These are phyloP conservation scores for Trypanosoma cruzi DNA, from an alignment of 208 protist species.

Conservation along the genomic window DNA sequence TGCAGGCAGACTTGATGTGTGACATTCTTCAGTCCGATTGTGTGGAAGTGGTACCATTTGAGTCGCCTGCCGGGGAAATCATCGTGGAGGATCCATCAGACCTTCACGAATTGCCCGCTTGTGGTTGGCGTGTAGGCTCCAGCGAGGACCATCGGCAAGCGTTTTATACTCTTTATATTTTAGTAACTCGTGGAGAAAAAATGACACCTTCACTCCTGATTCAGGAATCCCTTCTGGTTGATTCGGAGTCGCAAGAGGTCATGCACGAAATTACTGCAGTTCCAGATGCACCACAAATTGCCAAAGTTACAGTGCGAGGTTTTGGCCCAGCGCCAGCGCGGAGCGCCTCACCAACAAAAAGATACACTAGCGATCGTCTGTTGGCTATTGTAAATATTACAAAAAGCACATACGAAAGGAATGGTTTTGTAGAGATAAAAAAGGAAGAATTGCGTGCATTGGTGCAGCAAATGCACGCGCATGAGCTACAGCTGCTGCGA, in stretches of 20 bases:
- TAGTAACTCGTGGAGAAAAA: slow-evolving; percentile 34
- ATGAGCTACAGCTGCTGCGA: neutral
- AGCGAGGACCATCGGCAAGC: slow-evolving; percentile 66
- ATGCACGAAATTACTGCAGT: slow-evolving; percentile 64
- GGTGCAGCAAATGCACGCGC: slow-evolving; percentile 7
- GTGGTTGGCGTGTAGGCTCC: slow-evolving; percentile 60
- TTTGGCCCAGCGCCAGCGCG: slow-evolving; percentile 16
- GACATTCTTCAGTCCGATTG: slow-evolving; percentile 75
- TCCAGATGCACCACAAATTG: slow-evolving; percentile 39
- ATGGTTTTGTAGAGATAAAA: slow-evolving; percentile 52
- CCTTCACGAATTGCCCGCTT: slow-evolving; percentile 51
- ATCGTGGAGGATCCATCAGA: slow-evolving; percentile 33
- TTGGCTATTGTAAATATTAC: slow-evolving; percentile 65
- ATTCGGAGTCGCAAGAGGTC: slow-evolving; percentile 55
- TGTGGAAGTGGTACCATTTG: slow-evolving; percentile 72
- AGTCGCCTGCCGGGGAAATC: slow-evolving; percentile 50
- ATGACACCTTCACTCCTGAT: slow-evolving; percentile 29
- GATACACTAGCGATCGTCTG: slow-evolving; percentile 26
- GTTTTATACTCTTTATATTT: slow-evolving; percentile 73
- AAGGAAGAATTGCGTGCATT: slow-evolving; percentile 41
- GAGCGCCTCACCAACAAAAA: slow-evolving; percentile 6
- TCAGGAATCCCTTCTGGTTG: slow-evolving; percentile 55
- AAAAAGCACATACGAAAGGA: slow-evolving; percentile 39
- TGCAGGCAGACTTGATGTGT: slow-evolving; percentile 70
- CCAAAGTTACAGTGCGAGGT: slow-evolving; percentile 51